phyloP scores from a whole-genome alignment of 139 green algal species.

The Volvox reticuliferus region DNA sequence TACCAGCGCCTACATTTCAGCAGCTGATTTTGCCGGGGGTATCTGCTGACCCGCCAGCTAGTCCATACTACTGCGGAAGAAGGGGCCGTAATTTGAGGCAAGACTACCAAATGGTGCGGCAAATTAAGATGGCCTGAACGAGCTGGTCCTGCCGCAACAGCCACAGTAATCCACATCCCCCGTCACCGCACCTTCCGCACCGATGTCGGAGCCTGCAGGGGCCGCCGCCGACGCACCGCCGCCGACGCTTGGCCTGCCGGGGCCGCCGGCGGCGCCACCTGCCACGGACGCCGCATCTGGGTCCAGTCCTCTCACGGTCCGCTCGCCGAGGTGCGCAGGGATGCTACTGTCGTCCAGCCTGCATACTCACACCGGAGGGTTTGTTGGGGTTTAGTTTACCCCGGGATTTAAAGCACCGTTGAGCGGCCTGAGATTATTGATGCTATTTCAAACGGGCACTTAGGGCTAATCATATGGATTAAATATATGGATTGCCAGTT shows the following conservation, averaged over 20 bases:
- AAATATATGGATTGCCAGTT: too few relatives aligned
- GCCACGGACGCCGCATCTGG: slow-evolving; percentile 21
- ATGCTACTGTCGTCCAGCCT: slow-evolving; percentile 87
- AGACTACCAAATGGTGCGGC: background rate
- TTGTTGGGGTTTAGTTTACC: too few relatives aligned
- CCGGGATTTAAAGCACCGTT: too few relatives aligned
- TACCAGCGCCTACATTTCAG: too few relatives aligned
- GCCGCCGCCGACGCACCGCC: background rate
- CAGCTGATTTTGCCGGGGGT: too few relatives aligned
- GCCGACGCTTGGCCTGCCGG: slow-evolving; percentile 17
- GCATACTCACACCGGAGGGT: background rate
- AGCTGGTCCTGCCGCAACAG: background rate
- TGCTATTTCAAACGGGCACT: too few relatives aligned
- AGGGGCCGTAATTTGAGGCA: too few relatives aligned
- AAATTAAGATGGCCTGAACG: too few relatives aligned
- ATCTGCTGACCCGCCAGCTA: too few relatives aligned
- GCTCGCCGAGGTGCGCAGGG: slow-evolving; percentile 87
- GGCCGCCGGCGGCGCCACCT: slow-evolving; percentile 2
- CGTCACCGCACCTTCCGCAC: slow-evolving; percentile 14
- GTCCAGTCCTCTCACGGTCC: slow-evolving; percentile 57
- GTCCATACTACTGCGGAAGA: too few relatives aligned
- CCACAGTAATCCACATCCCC: background rate
- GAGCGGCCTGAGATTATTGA: too few relatives aligned
- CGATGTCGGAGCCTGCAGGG: slow-evolving; percentile 6
- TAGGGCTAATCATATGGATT: too few relatives aligned